These are phyloP conservation scores for Mortierella sp. DNA, from an alignment of 371 early-diverging fungal genomes.

Conservation along the genomic window DNA sequence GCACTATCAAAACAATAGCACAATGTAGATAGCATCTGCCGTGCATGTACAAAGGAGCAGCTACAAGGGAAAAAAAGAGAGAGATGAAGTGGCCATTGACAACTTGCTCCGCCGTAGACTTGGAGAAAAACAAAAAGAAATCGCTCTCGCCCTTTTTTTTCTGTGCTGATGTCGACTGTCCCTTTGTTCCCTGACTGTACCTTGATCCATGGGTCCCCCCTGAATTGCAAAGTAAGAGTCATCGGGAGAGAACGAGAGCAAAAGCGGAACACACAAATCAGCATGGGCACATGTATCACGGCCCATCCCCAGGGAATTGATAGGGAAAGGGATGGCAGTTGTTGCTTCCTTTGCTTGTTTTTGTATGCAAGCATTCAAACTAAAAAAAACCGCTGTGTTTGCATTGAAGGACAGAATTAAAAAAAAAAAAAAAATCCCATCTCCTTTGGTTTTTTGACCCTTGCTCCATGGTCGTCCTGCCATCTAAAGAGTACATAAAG, in stretches of 20 bases:
- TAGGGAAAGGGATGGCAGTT: not conserved
- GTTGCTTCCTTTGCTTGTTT: not conserved
- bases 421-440: constrained; percentile 1
- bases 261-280: not conserved
- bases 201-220: not conserved
- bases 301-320: not conserved
- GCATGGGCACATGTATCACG: constrained; percentile 7
- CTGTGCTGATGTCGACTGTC: not conserved
- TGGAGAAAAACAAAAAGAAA: not conserved
- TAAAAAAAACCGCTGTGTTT: not conserved
- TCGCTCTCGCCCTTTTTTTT: not conserved
- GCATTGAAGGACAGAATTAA: not conserved
- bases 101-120: no score
- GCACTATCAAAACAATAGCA: not conserved
- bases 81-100: no score
- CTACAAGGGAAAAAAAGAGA: no score
- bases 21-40: not conserved
- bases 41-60: no score
- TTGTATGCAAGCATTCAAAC: not conserved
- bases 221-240: constrained; percentile 1
- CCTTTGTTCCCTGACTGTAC: not conserved
- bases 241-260: not conserved
- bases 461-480: not conserved
- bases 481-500: not conserved
- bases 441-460: not conserved